Conservation (phyloP, 2,329 filamentous ascomycete genomes). For the Fusarium brevicatenulatum region DNA sequence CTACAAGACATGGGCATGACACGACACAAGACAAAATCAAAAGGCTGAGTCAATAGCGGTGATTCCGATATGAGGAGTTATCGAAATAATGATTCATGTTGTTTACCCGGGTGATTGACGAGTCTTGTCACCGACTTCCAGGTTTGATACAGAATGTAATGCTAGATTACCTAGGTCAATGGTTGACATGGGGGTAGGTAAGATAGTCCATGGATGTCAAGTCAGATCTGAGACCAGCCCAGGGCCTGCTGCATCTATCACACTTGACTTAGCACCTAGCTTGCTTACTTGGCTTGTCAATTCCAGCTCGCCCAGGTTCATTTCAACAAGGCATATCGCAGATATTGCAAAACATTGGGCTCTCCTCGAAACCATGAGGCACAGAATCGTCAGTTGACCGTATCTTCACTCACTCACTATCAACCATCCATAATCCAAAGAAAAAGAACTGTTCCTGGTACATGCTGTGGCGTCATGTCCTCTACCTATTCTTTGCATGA, state of each 20-base stretch:
- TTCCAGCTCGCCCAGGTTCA: slow-evolving; percentile 35
- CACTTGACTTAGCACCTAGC: not conserved
- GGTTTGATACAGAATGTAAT: not conserved
- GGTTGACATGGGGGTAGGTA: not conserved
- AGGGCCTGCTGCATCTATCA: slow-evolving; percentile 12
- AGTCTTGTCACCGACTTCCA: not conserved
- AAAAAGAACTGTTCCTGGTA: not conserved
- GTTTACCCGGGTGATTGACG: not conserved
- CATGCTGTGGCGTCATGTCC: slow-evolving; percentile 31
- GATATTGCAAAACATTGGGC: not conserved
- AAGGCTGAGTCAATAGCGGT: slow-evolving; percentile 35
- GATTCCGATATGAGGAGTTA: slow-evolving; percentile 28
- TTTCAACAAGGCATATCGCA: slow-evolving; percentile 19
- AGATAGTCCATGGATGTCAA: not conserved
- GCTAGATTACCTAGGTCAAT: slow-evolving; percentile 5
- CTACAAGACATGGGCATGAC: slow-evolving; percentile 4
- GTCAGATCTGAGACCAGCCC: slow-evolving; percentile 21
- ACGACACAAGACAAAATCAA: slow-evolving; percentile 7
- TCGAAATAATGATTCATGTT: slow-evolving; percentile 10
- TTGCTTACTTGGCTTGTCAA: slow-evolving; percentile 10
- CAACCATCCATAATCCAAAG: not conserved
- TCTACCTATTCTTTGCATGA: slow-evolving; percentile 33
- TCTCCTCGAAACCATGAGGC: not conserved
- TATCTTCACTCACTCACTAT: not conserved
- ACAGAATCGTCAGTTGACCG: slow-evolving; percentile 13